Conservation (phyloP, 805 yeast genomes). For the Wickerhamomyces subpelliculosus region DNA sequence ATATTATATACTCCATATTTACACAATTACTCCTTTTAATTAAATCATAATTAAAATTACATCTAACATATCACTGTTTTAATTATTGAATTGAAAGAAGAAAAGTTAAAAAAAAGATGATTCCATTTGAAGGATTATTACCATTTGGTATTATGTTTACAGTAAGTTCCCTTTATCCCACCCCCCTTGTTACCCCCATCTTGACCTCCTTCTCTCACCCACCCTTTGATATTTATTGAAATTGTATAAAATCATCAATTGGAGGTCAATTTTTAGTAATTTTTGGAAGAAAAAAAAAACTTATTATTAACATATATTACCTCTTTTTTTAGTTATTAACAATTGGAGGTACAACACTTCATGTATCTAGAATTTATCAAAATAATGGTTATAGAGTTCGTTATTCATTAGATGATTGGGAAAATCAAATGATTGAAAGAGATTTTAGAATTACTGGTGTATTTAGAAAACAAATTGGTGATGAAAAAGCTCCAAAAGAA, state of each 20-base stretch:
- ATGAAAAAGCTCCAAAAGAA: conserved; percentile 65
- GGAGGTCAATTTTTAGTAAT: too few relatives aligned
- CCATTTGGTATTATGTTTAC: conserved; percentile 54
- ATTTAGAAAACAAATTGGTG: conserved; percentile 59
- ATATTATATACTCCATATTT: too few relatives aligned
- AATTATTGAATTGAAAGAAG: too few relatives aligned
- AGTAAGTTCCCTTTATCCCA: conserved; percentile 25
- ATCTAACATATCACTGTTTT: too few relatives aligned
- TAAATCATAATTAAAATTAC: too few relatives aligned
- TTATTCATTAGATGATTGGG: conserved; percentile 47
- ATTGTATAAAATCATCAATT: too few relatives aligned
- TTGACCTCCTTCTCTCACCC: not conserved
- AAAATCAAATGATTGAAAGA: conserved; percentile 50
- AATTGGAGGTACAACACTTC: conserved; percentile 47
- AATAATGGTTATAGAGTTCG: conserved; percentile 50
- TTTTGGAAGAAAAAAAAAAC: conserved; percentile 1
- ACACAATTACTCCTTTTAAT: too few relatives aligned
- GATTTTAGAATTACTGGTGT: conserved; percentile 74
- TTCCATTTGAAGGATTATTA: conserved; percentile 63
- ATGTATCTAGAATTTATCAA: conserved; percentile 33
- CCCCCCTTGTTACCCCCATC: too few relatives aligned
- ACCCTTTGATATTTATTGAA: too few relatives aligned
- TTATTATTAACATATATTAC: not conserved
- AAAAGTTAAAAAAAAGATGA: conserved; percentile 36
- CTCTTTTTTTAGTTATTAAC: conserved; percentile 38